A percentile compares a stretch with the other conserved stretches of the same genome.
Conservation (phyloP, 768 basidiomycete species). For the Gymnopilus junonius region DNA sequence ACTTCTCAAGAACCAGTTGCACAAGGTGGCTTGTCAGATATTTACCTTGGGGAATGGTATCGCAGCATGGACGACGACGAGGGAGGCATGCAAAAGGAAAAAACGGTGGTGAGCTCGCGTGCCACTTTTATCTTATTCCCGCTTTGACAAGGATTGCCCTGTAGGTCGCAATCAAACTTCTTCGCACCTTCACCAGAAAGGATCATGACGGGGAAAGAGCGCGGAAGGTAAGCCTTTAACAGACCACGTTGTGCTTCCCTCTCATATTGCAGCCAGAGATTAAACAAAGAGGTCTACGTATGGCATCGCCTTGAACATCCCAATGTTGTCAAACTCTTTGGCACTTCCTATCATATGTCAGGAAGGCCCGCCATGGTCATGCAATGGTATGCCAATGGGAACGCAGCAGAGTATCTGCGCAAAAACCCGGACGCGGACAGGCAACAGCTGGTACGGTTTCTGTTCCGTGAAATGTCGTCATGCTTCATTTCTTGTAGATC, state of each 20-base stretch:
- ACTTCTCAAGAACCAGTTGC: constrained; percentile 37
- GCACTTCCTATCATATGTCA: constrained; percentile 44
- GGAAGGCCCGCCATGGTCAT: constrained; percentile 43
- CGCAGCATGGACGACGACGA: constrained; percentile 6
- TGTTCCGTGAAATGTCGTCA: no score
- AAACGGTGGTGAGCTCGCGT: constrained; percentile 8
- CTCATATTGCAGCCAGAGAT: constrained; percentile 29
- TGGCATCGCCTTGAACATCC: constrained; percentile 54
- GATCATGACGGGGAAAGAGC: constrained; percentile 39
- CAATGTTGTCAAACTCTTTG: constrained; percentile 53
- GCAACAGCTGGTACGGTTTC: constrained; percentile 38
- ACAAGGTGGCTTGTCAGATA: constrained; percentile 52
- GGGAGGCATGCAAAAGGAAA: constrained; percentile 12
- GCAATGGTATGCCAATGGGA: constrained; percentile 54
- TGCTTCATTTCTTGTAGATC: no score
- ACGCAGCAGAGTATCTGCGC: constrained; percentile 46
- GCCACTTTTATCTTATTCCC: neutral
- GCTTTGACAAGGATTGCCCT: neutral
- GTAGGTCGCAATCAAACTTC: constrained; percentile 53
- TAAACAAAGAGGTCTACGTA: constrained; percentile 50
- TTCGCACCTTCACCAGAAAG: constrained; percentile 37
- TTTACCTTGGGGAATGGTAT: constrained; percentile 46
- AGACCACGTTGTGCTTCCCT: neutral
- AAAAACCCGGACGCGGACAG: constrained; percentile 37
- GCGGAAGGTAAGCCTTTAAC: constrained; percentile 30